Evolutionary conservation across 176 grass and related monocot species (phyloP).

Genomic region (Oryza officinalis): DNA sequence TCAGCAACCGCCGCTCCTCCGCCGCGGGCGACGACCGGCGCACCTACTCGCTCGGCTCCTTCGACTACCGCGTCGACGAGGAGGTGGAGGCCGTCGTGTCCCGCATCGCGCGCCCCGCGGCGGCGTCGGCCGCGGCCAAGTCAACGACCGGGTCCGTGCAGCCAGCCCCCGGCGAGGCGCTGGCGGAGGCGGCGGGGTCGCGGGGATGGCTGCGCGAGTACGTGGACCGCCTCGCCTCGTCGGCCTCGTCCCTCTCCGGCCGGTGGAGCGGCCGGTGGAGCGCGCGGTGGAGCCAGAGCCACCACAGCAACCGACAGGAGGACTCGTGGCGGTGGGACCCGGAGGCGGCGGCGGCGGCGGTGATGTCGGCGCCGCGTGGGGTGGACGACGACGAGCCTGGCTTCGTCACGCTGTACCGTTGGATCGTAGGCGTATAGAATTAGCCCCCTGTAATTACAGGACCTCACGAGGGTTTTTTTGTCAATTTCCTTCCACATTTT

Average conservation of each 20-base stretch:
- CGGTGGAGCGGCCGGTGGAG: slow-evolving; percentile 82
- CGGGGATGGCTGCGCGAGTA: slow-evolving; percentile 89
- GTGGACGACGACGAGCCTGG: slow-evolving; percentile 49
- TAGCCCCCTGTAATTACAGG: slow-evolving; percentile 44
- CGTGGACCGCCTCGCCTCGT: slow-evolving; percentile 79
- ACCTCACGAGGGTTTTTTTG: slow-evolving; percentile 26
- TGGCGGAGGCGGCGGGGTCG: slow-evolving; percentile 69
- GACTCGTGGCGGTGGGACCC: slow-evolving; percentile 68
- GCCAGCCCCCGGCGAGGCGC: slow-evolving; percentile 50
- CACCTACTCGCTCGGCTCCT: slow-evolving; percentile 77
- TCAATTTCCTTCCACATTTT: slow-evolving; percentile 20
- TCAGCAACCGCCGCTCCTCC: slow-evolving; percentile 67
- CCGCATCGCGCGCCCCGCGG: slow-evolving; percentile 47
- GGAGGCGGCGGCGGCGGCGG: slow-evolving; percentile 32
- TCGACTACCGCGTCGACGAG: slow-evolving; percentile 87
- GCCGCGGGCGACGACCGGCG: slow-evolving; percentile 43
- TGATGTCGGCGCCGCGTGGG: slow-evolving; percentile 2
- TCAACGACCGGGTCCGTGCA: not conserved
- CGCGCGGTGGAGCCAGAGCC: slow-evolving; percentile 67
- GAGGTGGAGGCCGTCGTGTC: slow-evolving; percentile 79
- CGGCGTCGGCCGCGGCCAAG: slow-evolving; percentile 17
- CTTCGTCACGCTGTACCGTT: slow-evolving; percentile 64
- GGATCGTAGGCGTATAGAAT: slow-evolving; percentile 69
- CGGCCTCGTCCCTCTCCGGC: slow-evolving; percentile 69
- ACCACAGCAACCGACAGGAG: slow-evolving; percentile 38